Evolutionary conservation across 169 alveolate genomes (phyloP).

Genomic region (Cyclospora cayetanensis): DNA sequence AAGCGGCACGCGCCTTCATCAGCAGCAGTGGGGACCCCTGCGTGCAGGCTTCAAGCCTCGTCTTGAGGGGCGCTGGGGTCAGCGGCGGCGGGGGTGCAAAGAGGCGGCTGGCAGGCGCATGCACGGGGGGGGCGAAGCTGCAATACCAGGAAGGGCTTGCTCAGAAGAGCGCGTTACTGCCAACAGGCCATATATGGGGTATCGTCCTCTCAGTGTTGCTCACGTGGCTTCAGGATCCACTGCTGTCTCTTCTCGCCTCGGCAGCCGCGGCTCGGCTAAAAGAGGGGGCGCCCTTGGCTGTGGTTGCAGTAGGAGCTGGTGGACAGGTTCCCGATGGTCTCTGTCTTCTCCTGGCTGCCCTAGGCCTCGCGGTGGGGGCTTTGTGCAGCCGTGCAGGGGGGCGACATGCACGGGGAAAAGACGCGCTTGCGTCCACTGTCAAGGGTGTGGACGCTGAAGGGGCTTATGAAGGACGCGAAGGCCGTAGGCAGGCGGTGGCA

Average conservation of each 20-base stretch:
- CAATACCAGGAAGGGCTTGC: not conserved
- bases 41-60: no score
- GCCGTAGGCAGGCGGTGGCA: not conserved
- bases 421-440: not conserved
- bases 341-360: not conserved
- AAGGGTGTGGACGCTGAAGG: not conserved
- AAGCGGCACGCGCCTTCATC: no score
- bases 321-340: constrained; percentile 41
- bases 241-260: constrained; percentile 38
- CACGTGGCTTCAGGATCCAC: constrained; percentile 49
- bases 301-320: constrained; percentile 13
- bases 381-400: not conserved
- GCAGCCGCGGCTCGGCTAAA: not conserved
- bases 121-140: not conserved
- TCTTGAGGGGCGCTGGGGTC: no score
- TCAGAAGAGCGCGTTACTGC: not conserved
- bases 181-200: not conserved
- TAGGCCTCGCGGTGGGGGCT: not conserved
- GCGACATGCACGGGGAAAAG: not conserved
- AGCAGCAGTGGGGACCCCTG: not conserved
- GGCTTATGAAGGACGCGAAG: not conserved
- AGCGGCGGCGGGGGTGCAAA: no score
- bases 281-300: constrained; percentile 14
- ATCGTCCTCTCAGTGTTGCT: constrained; percentile 1
- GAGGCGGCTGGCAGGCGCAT: no score